Percentiles rank a stretch among this genome's conserved stretches.
phyloP scores from a whole-genome alignment of 2,329 filamentous ascomycete species.

The Cladophialophora exuberans region DNA sequence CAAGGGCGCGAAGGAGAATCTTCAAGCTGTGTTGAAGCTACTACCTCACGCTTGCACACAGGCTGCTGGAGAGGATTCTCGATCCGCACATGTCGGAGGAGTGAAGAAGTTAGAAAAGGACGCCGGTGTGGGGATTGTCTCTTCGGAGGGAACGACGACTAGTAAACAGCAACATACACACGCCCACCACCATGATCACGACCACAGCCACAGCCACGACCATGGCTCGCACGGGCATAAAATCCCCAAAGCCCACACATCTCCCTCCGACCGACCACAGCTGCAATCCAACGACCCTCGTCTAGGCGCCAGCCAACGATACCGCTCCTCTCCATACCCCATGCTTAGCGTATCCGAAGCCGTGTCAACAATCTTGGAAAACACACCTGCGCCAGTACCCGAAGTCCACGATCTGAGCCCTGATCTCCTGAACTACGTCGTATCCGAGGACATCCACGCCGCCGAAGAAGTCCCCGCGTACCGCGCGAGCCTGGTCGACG shows the following conservation, averaged over 20 bases:
- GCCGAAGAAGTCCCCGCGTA: slow-evolving; percentile 88
- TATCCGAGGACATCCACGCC: slow-evolving; percentile 82
- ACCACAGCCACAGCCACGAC: slow-evolving; percentile 62
- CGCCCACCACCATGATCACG: slow-evolving; percentile 43
- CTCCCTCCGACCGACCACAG: slow-evolving; percentile 56
- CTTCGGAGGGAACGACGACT: slow-evolving; percentile 12
- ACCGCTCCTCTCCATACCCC: slow-evolving; percentile 85
- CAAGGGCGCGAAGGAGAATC: slow-evolving; percentile 91
- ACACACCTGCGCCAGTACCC: slow-evolving; percentile 68
- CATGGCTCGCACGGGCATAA: slow-evolving; percentile 44
- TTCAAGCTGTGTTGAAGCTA: slow-evolving; percentile 85
- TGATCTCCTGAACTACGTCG: slow-evolving; percentile 71
- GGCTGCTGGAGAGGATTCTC: slow-evolving; percentile 79
- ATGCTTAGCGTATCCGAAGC: slow-evolving; percentile 89
- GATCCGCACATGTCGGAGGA: slow-evolving; percentile 77
- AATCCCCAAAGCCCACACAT: slow-evolving; percentile 73
- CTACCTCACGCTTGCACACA: slow-evolving; percentile 94
- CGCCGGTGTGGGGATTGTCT: slow-evolving; percentile 61
- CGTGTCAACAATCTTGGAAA: slow-evolving; percentile 68
- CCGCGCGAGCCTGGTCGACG: slow-evolving; percentile 93
- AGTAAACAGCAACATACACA: slow-evolving; percentile 32
- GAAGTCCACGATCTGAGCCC: slow-evolving; percentile 63
- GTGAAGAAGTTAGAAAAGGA: slow-evolving; percentile 82
- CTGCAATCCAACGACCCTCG: slow-evolving; percentile 60
- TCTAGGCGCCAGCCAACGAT: slow-evolving; percentile 66